Percentiles rank a stretch among this genome's conserved stretches.
Evolutionary conservation across 148 eudicot genomes (phyloP).

Genomic region (Oxyria digyna): DNA sequence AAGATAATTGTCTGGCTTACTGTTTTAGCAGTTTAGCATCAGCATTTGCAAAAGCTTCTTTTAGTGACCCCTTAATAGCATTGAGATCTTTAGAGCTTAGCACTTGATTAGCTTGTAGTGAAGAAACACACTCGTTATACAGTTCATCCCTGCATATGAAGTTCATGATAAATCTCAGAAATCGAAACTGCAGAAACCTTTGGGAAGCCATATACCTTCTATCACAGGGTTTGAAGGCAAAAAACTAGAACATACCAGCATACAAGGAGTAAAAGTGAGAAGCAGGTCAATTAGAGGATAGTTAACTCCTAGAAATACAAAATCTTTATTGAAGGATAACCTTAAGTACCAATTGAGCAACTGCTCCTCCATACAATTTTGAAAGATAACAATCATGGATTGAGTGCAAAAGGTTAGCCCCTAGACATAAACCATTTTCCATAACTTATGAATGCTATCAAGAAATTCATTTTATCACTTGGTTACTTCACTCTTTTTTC

Average conservation of each 20-base stretch:
- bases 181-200: background rate
- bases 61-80: constrained; percentile 38
- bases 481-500: too few relatives aligned
- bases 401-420: background rate
- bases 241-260: background rate
- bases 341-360: too few relatives aligned
- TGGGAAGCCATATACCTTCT: background rate
- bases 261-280: background rate
- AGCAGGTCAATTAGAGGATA: background rate
- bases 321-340: too few relatives aligned
- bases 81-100: constrained; percentile 44
- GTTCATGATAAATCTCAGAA: constrained; percentile 3
- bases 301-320: too few relatives aligned
- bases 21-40: constrained; percentile 57
- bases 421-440: background rate
- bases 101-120: constrained; percentile 62
- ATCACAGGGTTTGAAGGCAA: background rate
- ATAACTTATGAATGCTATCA: background rate
- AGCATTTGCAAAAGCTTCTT: constrained; percentile 49
- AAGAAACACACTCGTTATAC: constrained; percentile 66
- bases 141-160: constrained; percentile 63
- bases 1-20: constrained; percentile 25
- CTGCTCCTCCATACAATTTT: background rate
- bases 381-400: background rate
- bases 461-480: too few relatives aligned